Evolutionary conservation across 176 grass and related monocot species (phyloP), one percentile per base, ranked within the genome.

Genomic region (Zizania latifolia): DNA sequence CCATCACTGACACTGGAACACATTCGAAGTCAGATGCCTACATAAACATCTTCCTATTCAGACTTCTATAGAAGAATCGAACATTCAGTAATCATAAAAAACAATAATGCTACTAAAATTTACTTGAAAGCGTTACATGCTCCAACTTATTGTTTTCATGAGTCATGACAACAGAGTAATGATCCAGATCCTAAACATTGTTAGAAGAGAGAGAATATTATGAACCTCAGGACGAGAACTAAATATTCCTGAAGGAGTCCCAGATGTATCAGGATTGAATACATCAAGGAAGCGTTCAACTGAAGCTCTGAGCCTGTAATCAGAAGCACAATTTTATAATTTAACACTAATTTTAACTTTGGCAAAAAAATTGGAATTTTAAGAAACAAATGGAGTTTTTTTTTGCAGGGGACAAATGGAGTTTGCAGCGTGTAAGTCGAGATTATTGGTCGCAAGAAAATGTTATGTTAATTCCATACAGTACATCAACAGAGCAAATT

Each of bases 11-110:
- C 74, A 85, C 29, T 19, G 94, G 90, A 86, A 89, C 94, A 78
- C 94, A 97, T 83, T 97, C 94, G 68, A 97, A 97, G 72, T 74
- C 81, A 72, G 90, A 84, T 30, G 78, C 91, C 94, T 97, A 82
- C 75, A 80, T 37, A 15, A 70, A 69, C 33, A 64, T 71, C 14
- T 80, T 22, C 44, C 54, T 65, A 80, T 59, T 64, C 39, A 70
- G 10, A 77, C 62, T 61, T 67, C 8, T 34, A 53, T 29, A 62
- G 14, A 86, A 58, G 39, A 44, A 30, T 59, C 10, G 27, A 66
- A 65, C 10, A 77, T 62, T 72, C 36, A 70, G 8, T 26, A 17
- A 14, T 28, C 23, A 36, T 32, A 12, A 73, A 40, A 75, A 71
- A 28, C 27, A n/a, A 63, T 56, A 54, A 40, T 6, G 3, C 10